These are phyloP conservation scores for Centaurea solstitialis DNA, from an alignment of 129 eudicot species.

Conservation along the genomic window DNA sequence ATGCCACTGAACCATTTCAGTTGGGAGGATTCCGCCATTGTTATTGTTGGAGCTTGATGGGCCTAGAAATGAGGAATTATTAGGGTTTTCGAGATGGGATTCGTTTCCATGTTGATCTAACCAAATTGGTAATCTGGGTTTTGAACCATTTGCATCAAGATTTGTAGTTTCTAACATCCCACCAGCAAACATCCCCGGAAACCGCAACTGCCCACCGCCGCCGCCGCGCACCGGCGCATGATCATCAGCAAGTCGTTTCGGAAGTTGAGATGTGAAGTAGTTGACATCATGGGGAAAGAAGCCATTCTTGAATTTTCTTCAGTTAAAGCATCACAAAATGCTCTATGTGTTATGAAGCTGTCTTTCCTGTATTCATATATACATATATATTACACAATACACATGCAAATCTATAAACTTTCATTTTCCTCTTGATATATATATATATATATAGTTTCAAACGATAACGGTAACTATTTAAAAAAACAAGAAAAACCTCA, in stretches of 20 bases:
- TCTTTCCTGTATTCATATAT: constrained; percentile 56
- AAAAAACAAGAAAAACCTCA: too few species aligned
- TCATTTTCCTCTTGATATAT: not conserved
- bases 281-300: constrained; percentile 39
- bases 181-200: constrained; percentile 44
- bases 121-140: constrained; percentile 67
- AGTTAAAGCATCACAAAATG: constrained; percentile 81
- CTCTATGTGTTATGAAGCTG: constrained; percentile 88
- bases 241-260: constrained; percentile 41
- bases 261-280: constrained; percentile 46
- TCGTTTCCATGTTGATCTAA: constrained; percentile 43
- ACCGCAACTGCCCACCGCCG: constrained; percentile 36
- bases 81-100: constrained; percentile 29
- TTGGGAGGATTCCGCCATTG: constrained; percentile 29
- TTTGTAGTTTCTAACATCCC: constrained; percentile 35
- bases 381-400: constrained; percentile 7
- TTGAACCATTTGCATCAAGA: constrained; percentile 42
- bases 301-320: constrained; percentile 65
- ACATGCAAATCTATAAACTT: constrained; percentile 11
- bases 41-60: constrained; percentile 45
- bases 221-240: constrained; percentile 32
- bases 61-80: constrained; percentile 29
- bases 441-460: too few species aligned
- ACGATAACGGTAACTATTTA: not conserved
- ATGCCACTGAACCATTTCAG: constrained; percentile 49